These are phyloP conservation scores for Talaromyces borbonicus DNA, from an alignment of 495 filamentous ascomycete species.

Conservation along the genomic window DNA sequence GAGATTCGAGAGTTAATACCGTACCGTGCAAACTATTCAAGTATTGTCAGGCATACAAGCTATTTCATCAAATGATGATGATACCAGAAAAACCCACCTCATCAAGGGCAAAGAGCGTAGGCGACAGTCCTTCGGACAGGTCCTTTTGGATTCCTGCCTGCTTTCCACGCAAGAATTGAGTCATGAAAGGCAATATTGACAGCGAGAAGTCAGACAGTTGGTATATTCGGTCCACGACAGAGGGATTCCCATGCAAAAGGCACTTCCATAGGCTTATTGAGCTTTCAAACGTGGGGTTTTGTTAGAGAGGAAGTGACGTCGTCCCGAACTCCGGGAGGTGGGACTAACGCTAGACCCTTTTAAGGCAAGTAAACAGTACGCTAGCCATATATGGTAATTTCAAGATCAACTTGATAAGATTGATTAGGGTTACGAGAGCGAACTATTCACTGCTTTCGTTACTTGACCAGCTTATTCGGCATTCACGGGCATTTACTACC, in stretches of 20 bases:
- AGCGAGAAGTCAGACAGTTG: not conserved
- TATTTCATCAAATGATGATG: constrained; percentile 6
- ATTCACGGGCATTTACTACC: no score
- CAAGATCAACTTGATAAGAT: not conserved
- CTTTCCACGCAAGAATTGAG: constrained; percentile 79
- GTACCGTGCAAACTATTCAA: constrained; percentile 58
- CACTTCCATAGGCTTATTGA: no score
- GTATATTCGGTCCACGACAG: no score
- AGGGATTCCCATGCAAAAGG: no score
- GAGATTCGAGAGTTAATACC: constrained; percentile 83
- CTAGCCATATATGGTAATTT: not conserved
- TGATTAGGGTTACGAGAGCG: constrained; percentile 2
- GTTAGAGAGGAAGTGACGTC: not conserved
- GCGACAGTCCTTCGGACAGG: constrained; percentile 66
- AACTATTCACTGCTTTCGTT: no score
- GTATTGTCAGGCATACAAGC: constrained; percentile 6
- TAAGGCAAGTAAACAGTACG: no score
- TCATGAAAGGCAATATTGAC: constrained; percentile 40
- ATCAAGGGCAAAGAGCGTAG: constrained; percentile 70
- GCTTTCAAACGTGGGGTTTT: no score
- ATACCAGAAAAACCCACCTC: constrained; percentile 44
- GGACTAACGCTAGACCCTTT: no score
- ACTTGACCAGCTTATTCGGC: no score
- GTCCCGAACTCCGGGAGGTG: not conserved
- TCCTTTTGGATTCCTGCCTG: constrained; percentile 88